A percentile compares a stretch with the other conserved stretches of the same genome.
Evolutionary conservation across 106 monocot genomes (phyloP).

Genomic region (Dioscorea zingiberensis): DNA sequence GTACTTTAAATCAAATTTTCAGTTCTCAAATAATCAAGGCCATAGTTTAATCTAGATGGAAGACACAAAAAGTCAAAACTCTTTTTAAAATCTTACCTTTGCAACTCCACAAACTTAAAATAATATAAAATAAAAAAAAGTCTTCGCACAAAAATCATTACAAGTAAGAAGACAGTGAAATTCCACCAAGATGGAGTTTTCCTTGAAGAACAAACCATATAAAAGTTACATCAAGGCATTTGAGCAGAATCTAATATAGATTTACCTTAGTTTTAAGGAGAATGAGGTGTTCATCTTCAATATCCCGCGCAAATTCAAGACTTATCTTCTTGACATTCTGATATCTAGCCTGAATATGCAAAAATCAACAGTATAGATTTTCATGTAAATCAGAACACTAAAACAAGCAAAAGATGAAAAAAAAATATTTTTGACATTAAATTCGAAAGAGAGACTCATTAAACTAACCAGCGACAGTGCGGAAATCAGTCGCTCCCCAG

Average conservation of each 20-base stretch:
- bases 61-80: not conserved
- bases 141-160: too few relatives aligned
- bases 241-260: not conserved
- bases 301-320: conserved; percentile 81
- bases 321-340: conserved; percentile 50
- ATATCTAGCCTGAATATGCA: conserved; percentile 58
- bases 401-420: too few relatives aligned
- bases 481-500: conserved; percentile 62
- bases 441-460: not conserved
- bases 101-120: not conserved
- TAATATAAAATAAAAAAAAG: not conserved
- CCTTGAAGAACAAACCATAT: not conserved
- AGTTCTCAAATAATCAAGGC: too few relatives aligned
- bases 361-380: not conserved
- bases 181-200: too few relatives aligned
- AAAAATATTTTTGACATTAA: not conserved
- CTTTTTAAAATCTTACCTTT: not conserved
- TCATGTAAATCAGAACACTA: not conserved
- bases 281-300: conserved; percentile 75
- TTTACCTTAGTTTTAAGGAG: conserved; percentile 54
- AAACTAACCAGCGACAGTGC: conserved; percentile 72
- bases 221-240: not conserved
- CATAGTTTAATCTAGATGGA: not conserved
- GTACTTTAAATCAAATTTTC: too few relatives aligned
- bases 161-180: not conserved